Evolutionary conservation across 2,329 filamentous ascomycete species (phyloP).

Genomic region (Aspergillus niger): DNA sequence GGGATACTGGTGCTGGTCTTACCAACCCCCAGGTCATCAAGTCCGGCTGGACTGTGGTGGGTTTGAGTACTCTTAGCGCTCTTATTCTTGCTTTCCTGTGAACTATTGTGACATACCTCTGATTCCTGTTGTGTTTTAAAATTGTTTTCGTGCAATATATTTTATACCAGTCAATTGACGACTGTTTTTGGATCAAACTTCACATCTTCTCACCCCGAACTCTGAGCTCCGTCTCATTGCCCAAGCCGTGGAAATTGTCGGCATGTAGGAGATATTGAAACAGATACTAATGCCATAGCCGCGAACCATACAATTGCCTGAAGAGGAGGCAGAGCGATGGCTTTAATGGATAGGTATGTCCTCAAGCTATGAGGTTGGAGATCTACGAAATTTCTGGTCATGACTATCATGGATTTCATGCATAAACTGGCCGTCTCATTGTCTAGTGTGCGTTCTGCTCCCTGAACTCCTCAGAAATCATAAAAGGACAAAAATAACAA

Average conservation of each 20-base stretch:
- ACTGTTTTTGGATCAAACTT: constrained; percentile 23
- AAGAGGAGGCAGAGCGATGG: not conserved
- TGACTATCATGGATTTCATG: not conserved
- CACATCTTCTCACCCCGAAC: not conserved
- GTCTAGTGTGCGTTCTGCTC: constrained; percentile 1
- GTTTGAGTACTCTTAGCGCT: constrained; percentile 55
- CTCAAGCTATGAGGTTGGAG: not conserved
- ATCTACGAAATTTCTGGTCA: not conserved
- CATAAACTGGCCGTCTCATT: not conserved
- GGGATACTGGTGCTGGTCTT: constrained; percentile 66
- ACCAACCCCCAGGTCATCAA: constrained; percentile 65
- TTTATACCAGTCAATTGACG: constrained; percentile 23
- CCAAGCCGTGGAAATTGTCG: not conserved
- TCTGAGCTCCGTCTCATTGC: not conserved
- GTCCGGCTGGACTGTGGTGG: constrained; percentile 66
- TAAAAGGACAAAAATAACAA: too few species aligned
- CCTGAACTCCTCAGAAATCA: not conserved
- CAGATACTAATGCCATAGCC: not conserved
- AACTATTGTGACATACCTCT: constrained; percentile 35
- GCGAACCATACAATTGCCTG: not conserved
- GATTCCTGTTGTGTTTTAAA: constrained; percentile 34
- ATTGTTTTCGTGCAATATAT: constrained; percentile 29
- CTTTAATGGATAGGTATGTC: not conserved
- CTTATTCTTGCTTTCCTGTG: constrained; percentile 50
- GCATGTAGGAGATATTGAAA: not conserved